These are phyloP conservation scores for Penicillium sp. DNA, from an alignment of 2,329 filamentous ascomycete species.

Conservation along the genomic window DNA sequence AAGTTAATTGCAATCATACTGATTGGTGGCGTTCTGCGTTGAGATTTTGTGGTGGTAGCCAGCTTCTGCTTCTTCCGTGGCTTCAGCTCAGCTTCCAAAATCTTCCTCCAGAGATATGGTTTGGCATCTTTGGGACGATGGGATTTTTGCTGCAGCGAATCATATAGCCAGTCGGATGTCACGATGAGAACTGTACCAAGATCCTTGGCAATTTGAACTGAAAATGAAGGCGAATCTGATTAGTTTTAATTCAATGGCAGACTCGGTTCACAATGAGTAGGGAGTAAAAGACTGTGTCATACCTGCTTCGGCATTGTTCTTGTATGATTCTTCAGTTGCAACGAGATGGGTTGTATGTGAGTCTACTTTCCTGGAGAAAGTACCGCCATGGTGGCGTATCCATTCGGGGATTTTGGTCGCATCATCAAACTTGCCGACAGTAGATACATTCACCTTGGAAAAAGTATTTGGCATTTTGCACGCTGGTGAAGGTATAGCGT, in stretches of 20 bases:
- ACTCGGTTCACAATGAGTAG: not conserved
- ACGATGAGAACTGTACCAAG: slow-evolving; percentile 46
- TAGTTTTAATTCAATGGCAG: not conserved
- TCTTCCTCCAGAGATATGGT: slow-evolving; percentile 40
- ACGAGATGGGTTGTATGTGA: slow-evolving; percentile 71
- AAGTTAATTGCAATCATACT: not conserved
- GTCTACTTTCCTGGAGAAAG: slow-evolving; percentile 53
- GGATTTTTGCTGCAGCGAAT: slow-evolving; percentile 39
- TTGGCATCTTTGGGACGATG: slow-evolving; percentile 34
- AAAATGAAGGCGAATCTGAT: slow-evolving; percentile 18
- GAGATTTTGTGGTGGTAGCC: not conserved
- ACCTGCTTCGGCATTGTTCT: slow-evolving; percentile 47
- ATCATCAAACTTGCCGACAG: slow-evolving; percentile 58
- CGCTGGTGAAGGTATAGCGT: not conserved
- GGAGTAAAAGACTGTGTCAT: slow-evolving; percentile 1
- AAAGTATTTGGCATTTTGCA: slow-evolving; percentile 48
- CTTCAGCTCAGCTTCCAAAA: slow-evolving; percentile 29
- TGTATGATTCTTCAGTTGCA: slow-evolving; percentile 62
- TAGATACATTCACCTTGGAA: slow-evolving; percentile 54
- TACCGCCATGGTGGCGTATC: slow-evolving; percentile 64
- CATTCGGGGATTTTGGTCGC: slow-evolving; percentile 64
- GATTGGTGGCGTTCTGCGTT: not conserved
- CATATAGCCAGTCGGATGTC: slow-evolving; percentile 49
- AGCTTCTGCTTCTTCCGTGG: not conserved
- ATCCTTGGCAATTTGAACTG: slow-evolving; percentile 44